phyloP scores from a whole-genome alignment of 2,329 filamentous ascomycete species.

The Rutstroemia sydowiana region DNA sequence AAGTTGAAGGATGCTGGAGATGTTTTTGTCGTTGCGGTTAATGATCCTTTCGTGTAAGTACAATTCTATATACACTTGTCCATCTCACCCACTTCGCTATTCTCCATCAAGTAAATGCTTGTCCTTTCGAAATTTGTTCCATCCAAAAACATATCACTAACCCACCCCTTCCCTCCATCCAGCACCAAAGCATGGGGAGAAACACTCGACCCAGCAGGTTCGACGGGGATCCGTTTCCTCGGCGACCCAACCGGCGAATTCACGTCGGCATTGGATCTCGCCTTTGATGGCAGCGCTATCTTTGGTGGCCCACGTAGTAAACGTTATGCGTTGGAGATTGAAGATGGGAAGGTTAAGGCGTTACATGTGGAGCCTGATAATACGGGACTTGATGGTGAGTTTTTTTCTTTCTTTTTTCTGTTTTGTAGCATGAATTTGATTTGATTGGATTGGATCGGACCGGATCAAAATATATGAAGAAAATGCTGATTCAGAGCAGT shows the following conservation, averaged over 20 bases:
- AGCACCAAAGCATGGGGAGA: constrained; percentile 89
- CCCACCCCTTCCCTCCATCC: not conserved
- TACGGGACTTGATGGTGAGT: constrained; percentile 67
- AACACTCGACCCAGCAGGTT: constrained; percentile 64
- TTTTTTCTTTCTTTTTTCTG: not conserved
- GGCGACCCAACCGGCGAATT: constrained; percentile 75
- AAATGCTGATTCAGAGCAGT: constrained; percentile 29
- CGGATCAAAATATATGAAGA: not conserved
- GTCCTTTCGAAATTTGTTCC: too few species aligned
- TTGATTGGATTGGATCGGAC: not conserved
- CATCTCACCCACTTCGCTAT: not conserved
- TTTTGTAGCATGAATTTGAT: too few species aligned
- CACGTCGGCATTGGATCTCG: constrained; percentile 74
- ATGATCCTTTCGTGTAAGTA: constrained; percentile 87
- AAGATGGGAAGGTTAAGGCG: constrained; percentile 78
- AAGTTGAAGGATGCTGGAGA: constrained; percentile 72
- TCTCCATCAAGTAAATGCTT: too few species aligned
- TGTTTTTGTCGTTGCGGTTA: constrained; percentile 87
- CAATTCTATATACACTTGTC: not conserved
- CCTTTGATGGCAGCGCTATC: constrained; percentile 70
- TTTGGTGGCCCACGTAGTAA: constrained; percentile 81
- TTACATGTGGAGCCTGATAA: constrained; percentile 83
- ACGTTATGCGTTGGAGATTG: constrained; percentile 76
- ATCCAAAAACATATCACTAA: not conserved
- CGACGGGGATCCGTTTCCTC: constrained; percentile 83